Percentiles rank a stretch among this genome's conserved stretches.
These are phyloP conservation scores for Phaeophleospora eucalypticola DNA, from an alignment of 2,329 filamentous ascomycete genomes.

Conservation along the genomic window DNA sequence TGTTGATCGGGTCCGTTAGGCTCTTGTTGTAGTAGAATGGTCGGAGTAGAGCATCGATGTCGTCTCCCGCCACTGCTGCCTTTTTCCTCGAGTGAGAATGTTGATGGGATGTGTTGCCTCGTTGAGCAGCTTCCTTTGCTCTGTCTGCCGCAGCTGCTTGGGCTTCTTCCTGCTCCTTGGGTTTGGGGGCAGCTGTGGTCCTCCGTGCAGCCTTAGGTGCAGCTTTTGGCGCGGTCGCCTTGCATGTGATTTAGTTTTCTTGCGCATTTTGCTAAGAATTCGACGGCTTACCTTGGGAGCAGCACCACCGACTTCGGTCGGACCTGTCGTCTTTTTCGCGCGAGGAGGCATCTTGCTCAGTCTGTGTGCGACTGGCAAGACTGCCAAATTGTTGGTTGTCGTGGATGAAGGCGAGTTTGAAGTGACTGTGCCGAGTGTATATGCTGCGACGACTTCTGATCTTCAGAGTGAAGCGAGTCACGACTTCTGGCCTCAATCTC, in stretches of 20 bases:
- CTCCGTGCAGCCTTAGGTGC: slow-evolving; percentile 9
- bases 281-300: slow-evolving; percentile 24
- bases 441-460: neutral
- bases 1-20: slow-evolving; percentile 65
- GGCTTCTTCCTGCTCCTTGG: slow-evolving; percentile 4
- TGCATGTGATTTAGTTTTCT: slow-evolving; percentile 10
- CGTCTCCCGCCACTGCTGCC: slow-evolving; percentile 28
- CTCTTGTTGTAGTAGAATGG: slow-evolving; percentile 68
- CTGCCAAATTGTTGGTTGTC: neutral
- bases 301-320: slow-evolving; percentile 28
- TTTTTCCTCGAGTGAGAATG: slow-evolving; percentile 19
- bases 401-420: neutral
- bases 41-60: slow-evolving; percentile 58
- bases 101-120: slow-evolving; percentile 2
- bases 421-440: neutral
- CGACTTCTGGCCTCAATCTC: neutral
- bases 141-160: neutral
- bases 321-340: slow-evolving; percentile 27
- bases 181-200: slow-evolving; percentile 10
- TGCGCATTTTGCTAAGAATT: slow-evolving; percentile 3
- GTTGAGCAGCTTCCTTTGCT: neutral
- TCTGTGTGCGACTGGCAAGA: neutral
- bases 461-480: too few species aligned
- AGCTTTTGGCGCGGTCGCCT: slow-evolving; percentile 17
- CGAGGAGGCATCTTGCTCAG: slow-evolving; percentile 30